Evolutionary conservation across 345 rosid species (phyloP).

Genomic region (Physaria fendleri): DNA sequence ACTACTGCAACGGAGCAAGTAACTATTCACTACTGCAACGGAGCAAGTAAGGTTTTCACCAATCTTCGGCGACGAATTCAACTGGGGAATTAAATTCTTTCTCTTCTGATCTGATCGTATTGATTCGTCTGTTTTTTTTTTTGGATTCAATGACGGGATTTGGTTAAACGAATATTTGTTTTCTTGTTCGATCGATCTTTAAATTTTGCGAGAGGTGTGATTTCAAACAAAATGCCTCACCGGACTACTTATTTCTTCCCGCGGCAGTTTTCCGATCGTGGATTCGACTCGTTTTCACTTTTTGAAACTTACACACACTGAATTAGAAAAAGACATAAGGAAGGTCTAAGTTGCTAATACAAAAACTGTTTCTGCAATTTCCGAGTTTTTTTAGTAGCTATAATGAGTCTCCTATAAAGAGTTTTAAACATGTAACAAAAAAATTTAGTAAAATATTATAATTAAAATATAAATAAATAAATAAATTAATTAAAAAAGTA

Average conservation of each 20-base stretch:
- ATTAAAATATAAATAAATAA: too few relatives aligned
- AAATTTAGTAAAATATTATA: too few relatives aligned
- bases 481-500: too few relatives aligned
- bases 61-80: not conserved
- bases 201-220: not conserved
- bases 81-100: not conserved
- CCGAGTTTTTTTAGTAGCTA: too few relatives aligned
- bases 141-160: constrained; percentile 8
- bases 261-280: constrained; percentile 90
- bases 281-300: constrained; percentile 50
- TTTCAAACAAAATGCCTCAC: constrained; percentile 67
- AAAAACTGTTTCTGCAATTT: too few relatives aligned
- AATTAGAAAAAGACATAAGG: too few relatives aligned
- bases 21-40: not conserved
- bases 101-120: not conserved
- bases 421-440: too few relatives aligned
- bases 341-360: too few relatives aligned
- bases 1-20: too few relatives aligned
- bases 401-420: too few relatives aligned
- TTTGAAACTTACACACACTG: too few relatives aligned
- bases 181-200: not conserved
- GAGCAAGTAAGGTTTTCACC: constrained; percentile 3
- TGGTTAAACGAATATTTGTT: not conserved
- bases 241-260: constrained; percentile 96
- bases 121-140: not conserved